phyloP scores from a whole-genome alignment of 805 yeast genomes.

The Nakazawaea anatomiae region DNA sequence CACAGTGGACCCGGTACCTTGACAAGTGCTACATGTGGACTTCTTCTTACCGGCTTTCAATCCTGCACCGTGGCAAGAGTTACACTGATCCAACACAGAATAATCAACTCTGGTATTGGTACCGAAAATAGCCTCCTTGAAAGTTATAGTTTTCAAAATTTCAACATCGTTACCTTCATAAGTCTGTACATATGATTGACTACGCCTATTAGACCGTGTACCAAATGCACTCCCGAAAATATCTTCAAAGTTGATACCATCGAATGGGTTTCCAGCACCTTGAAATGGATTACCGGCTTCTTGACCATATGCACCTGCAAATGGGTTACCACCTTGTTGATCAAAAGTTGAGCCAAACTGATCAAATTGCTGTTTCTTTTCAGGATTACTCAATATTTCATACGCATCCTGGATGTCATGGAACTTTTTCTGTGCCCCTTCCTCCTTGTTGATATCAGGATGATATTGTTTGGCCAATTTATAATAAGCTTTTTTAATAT shows the following conservation, averaged over 20 bases:
- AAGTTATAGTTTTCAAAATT: conserved; percentile 62
- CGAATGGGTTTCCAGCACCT: conserved; percentile 31
- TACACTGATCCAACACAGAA: conserved; percentile 70
- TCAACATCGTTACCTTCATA: conserved; percentile 88
- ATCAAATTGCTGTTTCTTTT: conserved; percentile 83
- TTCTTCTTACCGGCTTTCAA: conserved; percentile 70
- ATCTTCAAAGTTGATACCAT: conserved; percentile 53
- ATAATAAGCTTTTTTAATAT: conserved; percentile 91
- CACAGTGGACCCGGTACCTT: conserved; percentile 88
- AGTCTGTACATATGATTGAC: conserved; percentile 56
- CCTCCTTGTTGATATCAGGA: conserved; percentile 94
- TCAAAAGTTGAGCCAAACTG: conserved; percentile 85
- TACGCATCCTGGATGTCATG: conserved; percentile 93
- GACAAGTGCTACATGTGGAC: conserved; percentile 78
- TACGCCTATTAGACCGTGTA: conserved; percentile 26
- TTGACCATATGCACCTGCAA: conserved; percentile 41
- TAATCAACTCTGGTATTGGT: conserved; percentile 59
- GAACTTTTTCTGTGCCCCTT: conserved; percentile 80
- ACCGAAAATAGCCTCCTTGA: conserved; percentile 88
- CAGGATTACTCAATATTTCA: conserved; percentile 81
- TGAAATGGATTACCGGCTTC: conserved; percentile 40
- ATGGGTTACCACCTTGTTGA: conserved; percentile 48
- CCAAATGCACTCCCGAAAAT: conserved; percentile 51
- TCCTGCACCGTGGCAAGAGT: conserved; percentile 81
- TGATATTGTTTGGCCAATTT: conserved; percentile 90